A percentile compares a stretch with the other conserved stretches of the same genome.
phyloP scores from a whole-genome alignment of 2,329 filamentous ascomycete genomes.

The Xylariaceae sp. region DNA sequence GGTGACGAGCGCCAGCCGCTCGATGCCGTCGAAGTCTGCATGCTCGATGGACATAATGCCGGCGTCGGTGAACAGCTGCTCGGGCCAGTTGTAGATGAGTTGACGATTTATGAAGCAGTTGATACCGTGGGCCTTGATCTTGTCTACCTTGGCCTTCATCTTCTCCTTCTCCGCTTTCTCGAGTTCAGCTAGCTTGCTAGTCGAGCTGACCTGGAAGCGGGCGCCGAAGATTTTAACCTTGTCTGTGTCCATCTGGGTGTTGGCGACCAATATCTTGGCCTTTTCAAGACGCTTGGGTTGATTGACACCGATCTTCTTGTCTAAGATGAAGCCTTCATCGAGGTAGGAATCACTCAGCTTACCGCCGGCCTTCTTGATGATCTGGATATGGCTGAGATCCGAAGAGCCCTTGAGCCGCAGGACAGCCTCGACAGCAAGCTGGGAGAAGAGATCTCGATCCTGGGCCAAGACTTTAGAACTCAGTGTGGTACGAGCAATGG shows the following conservation, averaged over 20 bases:
- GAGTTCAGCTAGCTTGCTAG: constrained; percentile 93
- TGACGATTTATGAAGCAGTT: constrained; percentile 99
- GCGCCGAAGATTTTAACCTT: constrained; percentile 99
- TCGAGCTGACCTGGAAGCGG: constrained; percentile 92
- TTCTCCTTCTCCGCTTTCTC: constrained; percentile 98
- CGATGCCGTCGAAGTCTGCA: constrained; percentile 97
- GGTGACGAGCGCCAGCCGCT: constrained; percentile 89
- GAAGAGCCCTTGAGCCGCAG: constrained; percentile 84
- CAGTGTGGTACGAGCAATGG: constrained; percentile 90
- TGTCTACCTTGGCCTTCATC: constrained; percentile 99
- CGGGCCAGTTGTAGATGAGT: constrained; percentile 99
- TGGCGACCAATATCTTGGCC: constrained; percentile 95
- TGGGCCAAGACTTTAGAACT: constrained; percentile 97
- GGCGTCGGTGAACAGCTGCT: constrained; percentile 96
- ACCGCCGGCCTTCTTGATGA: constrained; percentile 98
- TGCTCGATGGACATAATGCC: constrained; percentile 99
- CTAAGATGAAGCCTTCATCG: constrained; percentile 95
- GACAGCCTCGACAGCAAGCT: constrained; percentile 86
- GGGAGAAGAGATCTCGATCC: constrained; percentile 86
- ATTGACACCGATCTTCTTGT: constrained; percentile 99
- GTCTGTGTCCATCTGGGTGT: constrained; percentile 99
- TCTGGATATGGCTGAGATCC: constrained; percentile 95
- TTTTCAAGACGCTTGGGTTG: constrained; percentile 97
- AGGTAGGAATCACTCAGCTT: constrained; percentile 97
- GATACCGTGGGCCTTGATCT: constrained; percentile 97